phyloP scores from a whole-genome alignment of 2,329 filamentous ascomycete species.

The Xylogone sp. region DNA sequence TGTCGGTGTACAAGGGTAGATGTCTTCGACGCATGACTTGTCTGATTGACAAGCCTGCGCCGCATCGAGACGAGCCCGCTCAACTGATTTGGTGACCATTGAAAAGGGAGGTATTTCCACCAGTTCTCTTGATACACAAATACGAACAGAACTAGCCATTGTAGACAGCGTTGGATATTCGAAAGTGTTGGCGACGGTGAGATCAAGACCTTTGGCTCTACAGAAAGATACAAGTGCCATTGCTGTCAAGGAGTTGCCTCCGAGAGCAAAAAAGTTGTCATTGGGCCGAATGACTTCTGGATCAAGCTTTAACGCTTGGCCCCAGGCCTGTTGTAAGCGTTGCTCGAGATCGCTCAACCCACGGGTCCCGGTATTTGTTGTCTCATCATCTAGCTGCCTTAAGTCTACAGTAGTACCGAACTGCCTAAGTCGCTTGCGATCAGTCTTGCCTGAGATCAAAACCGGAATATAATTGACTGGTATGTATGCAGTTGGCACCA shows the following conservation, averaged over 20 bases:
- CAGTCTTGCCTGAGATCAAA: constrained; percentile 29
- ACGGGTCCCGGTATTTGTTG: background rate
- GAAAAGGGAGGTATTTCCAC: constrained; percentile 22
- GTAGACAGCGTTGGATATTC: constrained; percentile 33
- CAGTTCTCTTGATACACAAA: constrained; percentile 23
- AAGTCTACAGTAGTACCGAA: constrained; percentile 12
- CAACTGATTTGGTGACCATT: constrained; percentile 14
- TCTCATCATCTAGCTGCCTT: constrained; percentile 12
- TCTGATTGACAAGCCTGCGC: constrained; percentile 19
- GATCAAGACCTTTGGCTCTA: constrained; percentile 27
- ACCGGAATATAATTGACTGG: constrained; percentile 26
- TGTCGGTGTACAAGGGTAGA: constrained; percentile 34
- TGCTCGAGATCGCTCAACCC: constrained; percentile 4
- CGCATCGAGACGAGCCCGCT: constrained; percentile 17
- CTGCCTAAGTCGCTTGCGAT: constrained; percentile 32
- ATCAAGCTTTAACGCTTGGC: constrained; percentile 5
- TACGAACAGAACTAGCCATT: constrained; percentile 35
- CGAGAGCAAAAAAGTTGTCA: constrained; percentile 40
- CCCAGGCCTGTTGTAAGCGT: constrained; percentile 4
- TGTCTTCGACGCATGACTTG: constrained; percentile 28
- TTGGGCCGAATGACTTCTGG: constrained; percentile 26
- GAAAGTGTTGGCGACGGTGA: constrained; percentile 39
- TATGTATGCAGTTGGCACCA: constrained; percentile 30
- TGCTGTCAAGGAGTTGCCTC: constrained; percentile 41
- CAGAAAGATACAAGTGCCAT: constrained; percentile 39